Percentiles rank a stretch among this genome's conserved stretches.
phyloP scores from a whole-genome alignment of 2,329 filamentous ascomycete species.

The Alternaria tenuissima region DNA sequence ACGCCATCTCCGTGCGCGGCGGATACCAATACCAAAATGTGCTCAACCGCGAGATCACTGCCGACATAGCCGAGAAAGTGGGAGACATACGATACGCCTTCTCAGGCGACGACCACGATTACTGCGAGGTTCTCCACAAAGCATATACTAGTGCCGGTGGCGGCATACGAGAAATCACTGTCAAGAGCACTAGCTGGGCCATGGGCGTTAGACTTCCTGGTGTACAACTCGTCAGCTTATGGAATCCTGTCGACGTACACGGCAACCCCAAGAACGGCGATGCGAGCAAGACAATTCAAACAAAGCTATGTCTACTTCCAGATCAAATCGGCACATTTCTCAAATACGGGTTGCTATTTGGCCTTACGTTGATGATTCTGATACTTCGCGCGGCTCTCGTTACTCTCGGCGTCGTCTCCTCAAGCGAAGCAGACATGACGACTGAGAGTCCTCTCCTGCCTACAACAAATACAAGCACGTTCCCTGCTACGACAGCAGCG shows the following conservation, averaged over 20 bases:
- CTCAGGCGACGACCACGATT: constrained; percentile 97
- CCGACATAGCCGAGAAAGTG: constrained; percentile 76
- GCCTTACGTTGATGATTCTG: constrained; percentile 60
- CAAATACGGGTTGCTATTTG: constrained; percentile 73
- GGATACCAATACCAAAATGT: constrained; percentile 99
- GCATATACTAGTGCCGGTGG: constrained; percentile 67
- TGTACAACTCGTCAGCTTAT: constrained; percentile 87
- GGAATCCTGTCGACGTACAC: constrained; percentile 80
- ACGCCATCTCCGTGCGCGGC: constrained; percentile 76
- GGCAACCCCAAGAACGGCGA: constrained; percentile 50
- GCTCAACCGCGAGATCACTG: constrained; percentile 77
- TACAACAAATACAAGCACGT: constrained; percentile 24
- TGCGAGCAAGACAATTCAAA: constrained; percentile 73
- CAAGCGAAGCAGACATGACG: constrained; percentile 2
- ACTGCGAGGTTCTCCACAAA: constrained; percentile 87
- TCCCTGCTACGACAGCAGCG: constrained; percentile 25
- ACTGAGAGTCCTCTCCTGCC: constrained; percentile 42
- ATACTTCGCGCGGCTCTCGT: constrained; percentile 55
- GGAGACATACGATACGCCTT: constrained; percentile 88
- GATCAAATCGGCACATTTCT: constrained; percentile 87
- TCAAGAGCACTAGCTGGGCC: constrained; percentile 94
- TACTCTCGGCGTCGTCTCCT: constrained; percentile 31
- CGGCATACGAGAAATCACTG: constrained; percentile 79
- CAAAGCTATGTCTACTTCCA: constrained; percentile 87
- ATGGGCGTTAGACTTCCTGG: constrained; percentile 93